These are phyloP conservation scores for Talaromyces pinophilus DNA, from an alignment of 2,329 filamentous ascomycete genomes.

Conservation along the genomic window DNA sequence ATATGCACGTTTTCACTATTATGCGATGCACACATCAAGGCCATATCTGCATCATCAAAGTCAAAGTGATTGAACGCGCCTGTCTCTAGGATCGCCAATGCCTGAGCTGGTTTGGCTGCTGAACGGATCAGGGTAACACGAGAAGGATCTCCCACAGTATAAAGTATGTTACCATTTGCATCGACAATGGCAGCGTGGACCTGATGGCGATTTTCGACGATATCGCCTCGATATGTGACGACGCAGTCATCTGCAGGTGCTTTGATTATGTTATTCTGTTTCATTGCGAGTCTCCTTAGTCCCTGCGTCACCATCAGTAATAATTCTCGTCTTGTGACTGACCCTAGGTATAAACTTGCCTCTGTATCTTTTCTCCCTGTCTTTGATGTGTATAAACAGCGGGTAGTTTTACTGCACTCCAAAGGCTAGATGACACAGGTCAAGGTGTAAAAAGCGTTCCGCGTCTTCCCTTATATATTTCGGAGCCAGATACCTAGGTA, in stretches of 20 bases:
- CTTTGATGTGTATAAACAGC: too few species aligned
- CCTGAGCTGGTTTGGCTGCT: slow-evolving; percentile 50
- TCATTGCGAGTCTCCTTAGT: neutral
- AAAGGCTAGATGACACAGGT: neutral
- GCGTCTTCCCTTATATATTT: neutral
- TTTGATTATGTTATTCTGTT: neutral
- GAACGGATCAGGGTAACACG: slow-evolving; percentile 50
- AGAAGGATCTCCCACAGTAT: slow-evolving; percentile 43
- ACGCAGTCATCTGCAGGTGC: slow-evolving; percentile 34
- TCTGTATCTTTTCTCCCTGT: neutral
- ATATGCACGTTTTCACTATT: slow-evolving; percentile 49
- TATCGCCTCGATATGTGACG: slow-evolving; percentile 41
- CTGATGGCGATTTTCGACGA: slow-evolving; percentile 47
- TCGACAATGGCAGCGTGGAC: slow-evolving; percentile 50
- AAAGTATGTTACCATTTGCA: slow-evolving; percentile 42
- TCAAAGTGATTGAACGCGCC: slow-evolving; percentile 40
- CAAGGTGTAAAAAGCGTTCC: neutral
- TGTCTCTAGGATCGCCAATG: slow-evolving; percentile 49
- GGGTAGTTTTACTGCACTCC: neutral
- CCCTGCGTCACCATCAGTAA: neutral
- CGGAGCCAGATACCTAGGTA: neutral
- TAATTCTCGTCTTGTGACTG: neutral
- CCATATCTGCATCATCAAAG: slow-evolving; percentile 48
- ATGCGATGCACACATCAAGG: slow-evolving; percentile 53
- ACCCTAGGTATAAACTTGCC: neutral